Evolutionary conservation across 495 filamentous ascomycete species (phyloP).

Genomic region (Aspergillus incahuasiensis): DNA sequence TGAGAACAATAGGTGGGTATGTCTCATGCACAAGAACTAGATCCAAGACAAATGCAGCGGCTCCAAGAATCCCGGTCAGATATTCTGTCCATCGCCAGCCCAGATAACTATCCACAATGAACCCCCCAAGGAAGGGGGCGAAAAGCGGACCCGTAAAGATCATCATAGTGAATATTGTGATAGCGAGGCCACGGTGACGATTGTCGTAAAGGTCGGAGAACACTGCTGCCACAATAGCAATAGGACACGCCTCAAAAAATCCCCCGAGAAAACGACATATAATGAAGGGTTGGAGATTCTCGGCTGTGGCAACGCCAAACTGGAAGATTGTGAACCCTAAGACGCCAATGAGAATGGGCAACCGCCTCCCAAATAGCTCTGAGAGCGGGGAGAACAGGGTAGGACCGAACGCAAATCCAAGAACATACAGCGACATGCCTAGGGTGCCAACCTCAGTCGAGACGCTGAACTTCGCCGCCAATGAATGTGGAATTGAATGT

Average conservation of each 20-base stretch:
- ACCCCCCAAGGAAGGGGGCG: constrained; percentile 81
- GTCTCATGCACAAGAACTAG: constrained; percentile 74
- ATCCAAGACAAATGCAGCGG: constrained; percentile 62
- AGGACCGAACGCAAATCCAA: constrained; percentile 59
- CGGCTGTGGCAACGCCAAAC: constrained; percentile 64
- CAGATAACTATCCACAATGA: constrained; percentile 63
- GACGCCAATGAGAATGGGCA: constrained; percentile 68
- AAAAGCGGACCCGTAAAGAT: constrained; percentile 80
- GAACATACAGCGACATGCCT: constrained; percentile 55
- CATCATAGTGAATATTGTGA: constrained; percentile 75
- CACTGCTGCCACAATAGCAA: constrained; percentile 80
- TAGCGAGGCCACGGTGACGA: constrained; percentile 69
- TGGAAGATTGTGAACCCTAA: constrained; percentile 79
- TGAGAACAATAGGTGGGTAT: constrained; percentile 76
- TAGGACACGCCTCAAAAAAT: constrained; percentile 65
- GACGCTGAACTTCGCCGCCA: constrained; percentile 49
- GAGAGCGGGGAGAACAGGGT: constrained; percentile 62
- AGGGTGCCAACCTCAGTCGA: constrained; percentile 51
- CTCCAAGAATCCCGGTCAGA: constrained; percentile 68
- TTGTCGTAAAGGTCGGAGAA: constrained; percentile 89
- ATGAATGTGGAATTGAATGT: constrained; percentile 73
- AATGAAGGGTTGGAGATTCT: constrained; percentile 78
- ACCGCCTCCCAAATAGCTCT: constrained; percentile 53
- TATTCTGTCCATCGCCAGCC: constrained; percentile 91
- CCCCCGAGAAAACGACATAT: constrained; percentile 83